A percentile compares a stretch with the other conserved stretches of the same genome.
Conservation (phyloP, 2,329 filamentous ascomycete genomes). For the Fusarium caatingaense region DNA sequence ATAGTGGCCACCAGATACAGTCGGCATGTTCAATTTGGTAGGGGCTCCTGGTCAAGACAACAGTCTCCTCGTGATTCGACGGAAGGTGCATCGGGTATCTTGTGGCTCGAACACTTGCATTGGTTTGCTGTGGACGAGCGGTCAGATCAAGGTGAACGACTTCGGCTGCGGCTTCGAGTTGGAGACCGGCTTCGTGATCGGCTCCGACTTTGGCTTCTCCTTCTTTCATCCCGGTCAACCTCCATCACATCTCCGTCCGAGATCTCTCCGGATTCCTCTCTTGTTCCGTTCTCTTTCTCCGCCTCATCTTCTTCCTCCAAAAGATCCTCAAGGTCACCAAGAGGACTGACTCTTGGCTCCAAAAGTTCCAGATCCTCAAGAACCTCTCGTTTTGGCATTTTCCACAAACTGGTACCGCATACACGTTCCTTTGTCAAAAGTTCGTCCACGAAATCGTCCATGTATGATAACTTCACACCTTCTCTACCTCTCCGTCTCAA, state of each 20-base stretch:
- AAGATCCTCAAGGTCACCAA: conserved; percentile 82
- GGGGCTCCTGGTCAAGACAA: neutral
- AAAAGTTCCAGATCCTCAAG: conserved; percentile 90
- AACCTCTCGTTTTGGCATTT: conserved; percentile 83
- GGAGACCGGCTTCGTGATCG: conserved; percentile 27
- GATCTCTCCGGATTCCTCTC: conserved; percentile 57
- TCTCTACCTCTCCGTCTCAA: conserved; percentile 79
- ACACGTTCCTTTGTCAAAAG: conserved; percentile 88
- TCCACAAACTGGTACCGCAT: conserved; percentile 92
- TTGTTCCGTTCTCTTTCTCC: conserved; percentile 46
- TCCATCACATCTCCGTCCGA: conserved; percentile 55
- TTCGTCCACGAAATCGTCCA: conserved; percentile 96
- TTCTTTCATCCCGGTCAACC: conserved; percentile 50
- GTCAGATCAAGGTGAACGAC: conserved; percentile 46
- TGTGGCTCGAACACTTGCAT: neutral
- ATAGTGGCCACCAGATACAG: neutral
- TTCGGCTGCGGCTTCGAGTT: conserved; percentile 32
- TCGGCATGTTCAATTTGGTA: neutral
- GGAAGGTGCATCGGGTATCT: neutral
- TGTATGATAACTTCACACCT: conserved; percentile 79
- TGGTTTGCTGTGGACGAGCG: neutral
- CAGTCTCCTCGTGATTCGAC: too few relatives aligned
- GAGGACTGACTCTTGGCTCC: conserved; percentile 84
- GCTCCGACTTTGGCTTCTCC: conserved; percentile 40
- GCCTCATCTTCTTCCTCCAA: conserved; percentile 69